A percentile compares a stretch with the other conserved stretches of the same genome.
phyloP scores from a whole-genome alignment of 176 grass and related monocot species.

The Carex scoparia region DNA sequence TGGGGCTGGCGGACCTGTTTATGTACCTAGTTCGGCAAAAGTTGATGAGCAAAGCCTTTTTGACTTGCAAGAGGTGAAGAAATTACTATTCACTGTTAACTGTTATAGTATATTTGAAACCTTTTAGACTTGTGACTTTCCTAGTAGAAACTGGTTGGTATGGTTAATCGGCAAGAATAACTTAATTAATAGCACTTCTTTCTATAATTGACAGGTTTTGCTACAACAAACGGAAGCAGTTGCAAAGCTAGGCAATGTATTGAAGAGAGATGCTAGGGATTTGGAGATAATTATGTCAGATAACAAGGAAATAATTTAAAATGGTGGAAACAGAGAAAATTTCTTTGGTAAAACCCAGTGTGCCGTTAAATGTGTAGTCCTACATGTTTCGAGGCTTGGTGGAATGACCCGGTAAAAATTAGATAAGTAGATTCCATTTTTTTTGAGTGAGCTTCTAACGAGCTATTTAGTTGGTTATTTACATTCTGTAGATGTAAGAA shows the following conservation, averaged over 20 bases:
- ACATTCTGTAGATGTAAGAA: background rate
- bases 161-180: background rate
- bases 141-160: background rate
- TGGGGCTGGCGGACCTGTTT: conserved; percentile 35
- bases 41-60: conserved; percentile 66
- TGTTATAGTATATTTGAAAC: background rate
- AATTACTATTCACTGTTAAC: background rate
- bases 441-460: background rate
- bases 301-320: conserved; percentile 43
- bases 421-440: background rate
- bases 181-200: background rate
- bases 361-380: conserved; percentile 1
- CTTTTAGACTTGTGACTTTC: background rate
- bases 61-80: conserved; percentile 62
- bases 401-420: background rate
- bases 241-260: conserved; percentile 75
- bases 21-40: conserved; percentile 63
- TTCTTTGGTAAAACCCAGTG: conserved; percentile 1
- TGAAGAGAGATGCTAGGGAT: conserved; percentile 88
- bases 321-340: conserved; percentile 6
- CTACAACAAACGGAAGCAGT: conserved; percentile 89
- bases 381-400: background rate
- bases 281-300: conserved; percentile 75
- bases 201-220: conserved; percentile 40
- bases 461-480: background rate